phyloP scores from a whole-genome alignment of 2,329 filamentous ascomycete species.

The Bipolaris bicolor region DNA sequence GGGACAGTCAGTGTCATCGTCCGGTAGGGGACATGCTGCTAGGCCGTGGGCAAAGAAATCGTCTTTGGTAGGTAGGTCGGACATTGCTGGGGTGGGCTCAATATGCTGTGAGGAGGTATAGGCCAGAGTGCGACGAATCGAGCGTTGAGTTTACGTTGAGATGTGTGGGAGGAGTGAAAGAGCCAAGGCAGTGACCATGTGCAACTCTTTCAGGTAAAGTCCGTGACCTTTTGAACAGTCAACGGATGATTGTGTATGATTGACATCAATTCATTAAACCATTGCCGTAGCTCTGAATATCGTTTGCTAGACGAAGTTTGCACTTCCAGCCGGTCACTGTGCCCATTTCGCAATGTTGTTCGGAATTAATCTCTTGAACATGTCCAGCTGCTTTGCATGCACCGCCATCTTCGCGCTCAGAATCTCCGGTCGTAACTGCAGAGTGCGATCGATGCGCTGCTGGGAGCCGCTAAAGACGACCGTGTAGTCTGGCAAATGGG shows the following conservation, averaged over 20 bases:
- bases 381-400: slow-evolving; percentile 46
- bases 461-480: slow-evolving; percentile 52
- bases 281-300: too few species aligned
- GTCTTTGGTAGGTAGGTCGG: background rate
- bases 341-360: slow-evolving; percentile 48
- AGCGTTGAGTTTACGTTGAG: background rate
- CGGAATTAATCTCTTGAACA: slow-evolving; percentile 44
- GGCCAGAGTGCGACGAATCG: background rate
- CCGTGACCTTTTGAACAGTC: background rate
- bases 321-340: background rate
- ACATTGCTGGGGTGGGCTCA: background rate
- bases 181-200: background rate
- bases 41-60: background rate
- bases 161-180: background rate
- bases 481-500: slow-evolving; percentile 53
- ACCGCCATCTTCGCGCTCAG: slow-evolving; percentile 35
- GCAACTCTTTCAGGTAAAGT: background rate
- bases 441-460: slow-evolving; percentile 50
- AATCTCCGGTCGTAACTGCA: slow-evolving; percentile 40
- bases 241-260: background rate
- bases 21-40: background rate
- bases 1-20: background rate
- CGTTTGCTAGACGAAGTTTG: background rate
- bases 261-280: background rate
- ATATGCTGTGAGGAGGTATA: background rate